Conservation (phyloP, 345 rosid species). For the Euphorbia peplus region DNA sequence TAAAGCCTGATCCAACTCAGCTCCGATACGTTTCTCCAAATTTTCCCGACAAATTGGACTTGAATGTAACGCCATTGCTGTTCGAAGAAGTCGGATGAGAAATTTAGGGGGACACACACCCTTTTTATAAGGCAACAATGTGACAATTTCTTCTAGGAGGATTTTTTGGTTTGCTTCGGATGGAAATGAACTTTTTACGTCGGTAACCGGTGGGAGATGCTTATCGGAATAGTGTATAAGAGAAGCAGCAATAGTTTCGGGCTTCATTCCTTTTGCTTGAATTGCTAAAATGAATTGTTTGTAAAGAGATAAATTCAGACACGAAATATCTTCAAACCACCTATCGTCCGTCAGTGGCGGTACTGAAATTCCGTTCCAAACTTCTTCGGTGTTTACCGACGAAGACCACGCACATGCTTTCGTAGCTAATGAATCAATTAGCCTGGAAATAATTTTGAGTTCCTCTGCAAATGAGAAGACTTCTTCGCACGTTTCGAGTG, state of each 20-base stretch:
- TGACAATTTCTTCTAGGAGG: conserved; percentile 77
- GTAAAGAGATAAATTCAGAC: conserved; percentile 47
- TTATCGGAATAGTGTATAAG: conserved; percentile 56
- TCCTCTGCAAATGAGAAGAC: conserved; percentile 66
- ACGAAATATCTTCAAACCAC: conserved; percentile 83
- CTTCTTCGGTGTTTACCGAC: conserved; percentile 24
- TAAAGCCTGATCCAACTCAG: conserved; percentile 68
- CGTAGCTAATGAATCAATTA: conserved; percentile 69
- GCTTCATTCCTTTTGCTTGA: conserved; percentile 53
- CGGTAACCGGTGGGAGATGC: conserved; percentile 61
- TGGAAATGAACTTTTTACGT: conserved; percentile 30
- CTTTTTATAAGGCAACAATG: conserved; percentile 53
- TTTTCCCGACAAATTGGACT: conserved; percentile 49
- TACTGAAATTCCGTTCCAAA: conserved; percentile 75
- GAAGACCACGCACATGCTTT: conserved; percentile 67
- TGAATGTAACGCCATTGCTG: conserved; percentile 64
- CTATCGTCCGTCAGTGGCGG: conserved; percentile 44
- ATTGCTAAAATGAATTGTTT: conserved; percentile 63
- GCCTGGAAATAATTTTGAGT: conserved; percentile 64
- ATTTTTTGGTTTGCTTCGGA: conserved; percentile 47
- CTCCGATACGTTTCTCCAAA: conserved; percentile 70
- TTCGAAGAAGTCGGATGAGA: conserved; percentile 69
- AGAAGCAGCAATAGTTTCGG: conserved; percentile 57
- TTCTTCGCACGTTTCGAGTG: conserved; percentile 69
- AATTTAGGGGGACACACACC: conserved; percentile 53